Evolutionary conservation across 176 grass and related monocot species (phyloP), one percentile per base, ranked within the genome.

Genomic region (Poa pratensis): DNA sequence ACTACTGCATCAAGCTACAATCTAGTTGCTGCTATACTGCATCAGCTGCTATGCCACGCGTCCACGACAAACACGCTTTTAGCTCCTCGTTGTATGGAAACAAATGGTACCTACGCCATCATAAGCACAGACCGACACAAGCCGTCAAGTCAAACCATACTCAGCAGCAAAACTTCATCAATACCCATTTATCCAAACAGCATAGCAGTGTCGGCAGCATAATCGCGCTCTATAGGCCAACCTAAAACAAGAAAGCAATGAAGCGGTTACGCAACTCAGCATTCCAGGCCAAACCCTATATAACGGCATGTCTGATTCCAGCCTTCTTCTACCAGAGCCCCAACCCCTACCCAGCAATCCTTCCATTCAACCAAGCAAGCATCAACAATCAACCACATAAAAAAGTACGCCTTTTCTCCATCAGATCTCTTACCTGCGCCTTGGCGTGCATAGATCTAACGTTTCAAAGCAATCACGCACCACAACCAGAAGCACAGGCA

Each of bases 391-490:
- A 37, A 28, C 7, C 40, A 54, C 27, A 76, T 23, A 51, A 7
- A 12, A 82, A 26, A 8, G 69, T 42, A n/a, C 14, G 22, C 34
- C 5, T 30, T 82, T 79, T 20, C 11, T 30, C 43, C 45, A 64
- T 64, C 3, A 13, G 53, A 48, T 53, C 52, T 39, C 48, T 26
- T 14, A 39, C 48, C 68, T 10, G 39, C 20, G 54, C 6, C 68
- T 20, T 18, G 58, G 59, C 51, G 42, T 37, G 58, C 82, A n/a
- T n/a, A 58, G 73, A 67, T 89, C 82, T 80, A 84, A 9, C 45
- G 49, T 53, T 8, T 53, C 42, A 11, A 19, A 37, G 43, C 49
- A 66, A 76, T 77, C 58, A 66, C 59, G 8, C 20, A 54, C 9
- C 30, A 54, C 27, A 71, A 71, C 7, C 20, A 75, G 11, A 53